Evolutionary conservation across 768 basidiomycete genomes (phyloP).

Genomic region (Xerocomellus dryophilus): DNA sequence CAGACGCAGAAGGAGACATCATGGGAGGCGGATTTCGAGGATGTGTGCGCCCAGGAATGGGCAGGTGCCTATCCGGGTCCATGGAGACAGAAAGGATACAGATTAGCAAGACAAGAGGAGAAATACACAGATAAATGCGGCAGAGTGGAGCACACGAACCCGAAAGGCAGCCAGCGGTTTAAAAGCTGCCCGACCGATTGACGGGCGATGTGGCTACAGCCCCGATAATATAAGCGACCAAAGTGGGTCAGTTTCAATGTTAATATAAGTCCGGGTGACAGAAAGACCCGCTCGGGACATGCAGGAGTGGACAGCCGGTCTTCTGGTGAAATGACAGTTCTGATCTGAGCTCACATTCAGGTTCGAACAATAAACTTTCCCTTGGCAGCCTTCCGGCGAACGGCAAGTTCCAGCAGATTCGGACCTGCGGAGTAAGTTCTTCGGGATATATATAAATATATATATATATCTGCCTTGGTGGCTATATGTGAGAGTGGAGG

Average conservation of each 20-base stretch:
- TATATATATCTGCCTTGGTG: conserved; percentile 3
- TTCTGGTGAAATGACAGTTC: conserved; percentile 23
- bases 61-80: conserved; percentile 39
- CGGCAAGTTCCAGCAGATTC: conserved; percentile 30
- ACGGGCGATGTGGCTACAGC: conserved; percentile 27
- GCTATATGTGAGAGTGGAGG: conserved; percentile 1
- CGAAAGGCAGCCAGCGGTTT: conserved; percentile 19
- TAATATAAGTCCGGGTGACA: conserved; percentile 31
- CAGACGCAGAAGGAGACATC: conserved; percentile 26
- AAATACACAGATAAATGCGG: conserved; percentile 16
- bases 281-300: conserved; percentile 28
- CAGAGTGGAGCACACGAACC: conserved; percentile 26
- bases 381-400: conserved; percentile 25
- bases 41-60: conserved; percentile 32
- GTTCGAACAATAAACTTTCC: conserved; percentile 31
- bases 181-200: conserved; percentile 22
- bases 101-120: conserved; percentile 19
- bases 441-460: conserved; percentile 13
- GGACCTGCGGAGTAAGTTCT: conserved; percentile 24
- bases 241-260: conserved; percentile 27
- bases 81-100: conserved; percentile 18
- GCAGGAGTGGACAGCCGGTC: conserved; percentile 21
- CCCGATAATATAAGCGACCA: conserved; percentile 29
- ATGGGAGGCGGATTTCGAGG: conserved; percentile 26
- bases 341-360: conserved; percentile 25